Evolutionary conservation across 1,139 yeast genomes (phyloP).

Genomic region (Pneumocystis sp.): DNA sequence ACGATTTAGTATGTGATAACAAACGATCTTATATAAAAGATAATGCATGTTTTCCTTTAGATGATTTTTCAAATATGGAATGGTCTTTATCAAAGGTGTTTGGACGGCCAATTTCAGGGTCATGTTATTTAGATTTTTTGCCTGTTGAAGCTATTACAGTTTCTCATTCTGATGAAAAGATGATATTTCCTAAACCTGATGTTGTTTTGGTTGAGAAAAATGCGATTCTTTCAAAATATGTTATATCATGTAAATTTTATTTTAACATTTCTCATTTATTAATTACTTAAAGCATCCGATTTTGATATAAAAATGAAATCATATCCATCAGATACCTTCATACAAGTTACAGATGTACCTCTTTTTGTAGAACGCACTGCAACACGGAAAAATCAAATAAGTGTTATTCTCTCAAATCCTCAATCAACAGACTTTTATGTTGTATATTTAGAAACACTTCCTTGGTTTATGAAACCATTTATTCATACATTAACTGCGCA

Average conservation of each 20-base stretch:
- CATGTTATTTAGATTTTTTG: conserved; percentile 33
- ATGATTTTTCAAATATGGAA: conserved; percentile 32
- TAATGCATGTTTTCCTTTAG: conserved; percentile 68
- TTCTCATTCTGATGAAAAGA: background rate
- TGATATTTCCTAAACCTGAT: background rate
- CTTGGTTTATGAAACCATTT: conserved; percentile 86
- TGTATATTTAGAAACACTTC: conserved; percentile 65
- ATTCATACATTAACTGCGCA: conserved; percentile 44
- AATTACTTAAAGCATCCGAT: background rate
- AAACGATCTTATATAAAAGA: conserved; percentile 38
- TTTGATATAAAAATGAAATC: background rate
- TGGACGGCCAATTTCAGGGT: conserved; percentile 30
- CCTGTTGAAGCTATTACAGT: background rate
- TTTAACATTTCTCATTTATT: background rate
- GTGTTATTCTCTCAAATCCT: conserved; percentile 44
- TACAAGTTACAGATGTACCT: conserved; percentile 37
- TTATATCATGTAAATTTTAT: background rate
- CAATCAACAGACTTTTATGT: conserved; percentile 33
- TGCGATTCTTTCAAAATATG: background rate
- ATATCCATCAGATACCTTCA: background rate
- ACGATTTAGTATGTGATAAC: conserved; percentile 55
- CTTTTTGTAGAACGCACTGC: conserved; percentile 66
- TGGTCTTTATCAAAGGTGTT: conserved; percentile 53
- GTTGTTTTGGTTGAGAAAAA: background rate
- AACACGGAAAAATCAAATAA: conserved; percentile 37